Evolutionary conservation across 306 rosid species (phyloP), one percentile per base, ranked within the genome.

Genomic region (Lotus japonicus): DNA sequence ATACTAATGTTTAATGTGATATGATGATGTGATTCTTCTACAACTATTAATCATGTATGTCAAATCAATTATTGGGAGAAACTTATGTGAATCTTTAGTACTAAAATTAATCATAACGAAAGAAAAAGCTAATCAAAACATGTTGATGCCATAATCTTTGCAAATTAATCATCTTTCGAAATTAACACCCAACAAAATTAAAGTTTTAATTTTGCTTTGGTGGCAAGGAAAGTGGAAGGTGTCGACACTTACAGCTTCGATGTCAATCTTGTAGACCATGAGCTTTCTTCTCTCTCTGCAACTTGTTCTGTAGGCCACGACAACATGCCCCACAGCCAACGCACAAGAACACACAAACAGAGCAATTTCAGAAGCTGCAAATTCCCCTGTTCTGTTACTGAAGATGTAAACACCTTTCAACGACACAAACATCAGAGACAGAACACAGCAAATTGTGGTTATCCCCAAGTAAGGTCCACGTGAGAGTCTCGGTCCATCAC

Each of bases 281-380:
- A 95, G 99, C 88, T 90, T 95, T 62, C 97, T 66, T 74, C 97
- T 84, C 59, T 95, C 99, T 79, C 89, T 88, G 88, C 99, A 95
- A 84, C 97, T 88, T 9, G 99, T 95, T 75, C 91, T 85, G 58
- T 95, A 88, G 3, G 99, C 99, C 58, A 87, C 97, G 6, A 79
- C 81, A 15, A 95, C 64, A 73, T 95, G 99, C 8, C 91, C 99
- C 75, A 87, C 80, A 5, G 95, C 96, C 85, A 95, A 84, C 72
- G 42, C 84, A 62, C 68, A 73, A 9, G 99, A 95, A 19, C 96
- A 87, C 23, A 83, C 5, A 71, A 95, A 91, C 77, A 91, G 55
- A 67, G 97, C 85, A 7, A 87, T 68, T 58, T 90, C 92, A 23
- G 80, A 60, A 8, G 74, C 81, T 67, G 90, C 84, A 31, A 58